Evolutionary conservation across 148 eudicot genomes (phyloP).

Genomic region (Rhododendron henanense): DNA sequence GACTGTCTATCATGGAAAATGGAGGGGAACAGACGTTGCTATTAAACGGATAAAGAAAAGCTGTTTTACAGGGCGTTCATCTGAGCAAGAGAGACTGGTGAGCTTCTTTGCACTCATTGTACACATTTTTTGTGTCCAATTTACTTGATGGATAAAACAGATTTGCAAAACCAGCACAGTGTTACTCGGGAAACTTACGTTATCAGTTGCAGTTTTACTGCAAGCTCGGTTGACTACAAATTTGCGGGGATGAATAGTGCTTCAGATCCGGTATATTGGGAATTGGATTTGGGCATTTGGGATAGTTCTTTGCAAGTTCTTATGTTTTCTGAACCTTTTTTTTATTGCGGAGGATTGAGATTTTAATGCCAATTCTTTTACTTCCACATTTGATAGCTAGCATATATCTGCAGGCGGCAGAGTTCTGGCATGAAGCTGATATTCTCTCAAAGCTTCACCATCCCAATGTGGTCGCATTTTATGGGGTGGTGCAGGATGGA

Average conservation of each 20-base stretch:
- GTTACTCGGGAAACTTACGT: neutral
- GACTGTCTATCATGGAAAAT: constrained; percentile 71
- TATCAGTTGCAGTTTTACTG: neutral
- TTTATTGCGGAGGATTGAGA: neutral
- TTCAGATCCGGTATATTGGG: neutral
- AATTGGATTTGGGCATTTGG: neutral
- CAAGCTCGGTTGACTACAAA: neutral
- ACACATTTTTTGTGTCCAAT: neutral
- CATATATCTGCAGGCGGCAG: constrained; percentile 38
- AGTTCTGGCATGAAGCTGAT: constrained; percentile 89
- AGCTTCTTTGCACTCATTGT: constrained; percentile 12
- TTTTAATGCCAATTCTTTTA: neutral
- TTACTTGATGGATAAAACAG: neutral
- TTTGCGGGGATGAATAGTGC: neutral
- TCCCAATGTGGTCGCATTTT: constrained; percentile 88
- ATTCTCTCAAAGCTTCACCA: constrained; percentile 80
- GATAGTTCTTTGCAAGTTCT: constrained; percentile 5
- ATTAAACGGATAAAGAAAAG: constrained; percentile 78
- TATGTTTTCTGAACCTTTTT: neutral
- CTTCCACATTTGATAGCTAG: neutral
- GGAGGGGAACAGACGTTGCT: constrained; percentile 80
- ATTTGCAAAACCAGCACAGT: neutral
- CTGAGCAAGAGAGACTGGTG: constrained; percentile 89
- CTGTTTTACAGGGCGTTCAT: constrained; percentile 82
- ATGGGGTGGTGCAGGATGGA: constrained; percentile 89